Conservation (phyloP, 495 filamentous ascomycete genomes). For the Podospora pseudocomata region DNA sequence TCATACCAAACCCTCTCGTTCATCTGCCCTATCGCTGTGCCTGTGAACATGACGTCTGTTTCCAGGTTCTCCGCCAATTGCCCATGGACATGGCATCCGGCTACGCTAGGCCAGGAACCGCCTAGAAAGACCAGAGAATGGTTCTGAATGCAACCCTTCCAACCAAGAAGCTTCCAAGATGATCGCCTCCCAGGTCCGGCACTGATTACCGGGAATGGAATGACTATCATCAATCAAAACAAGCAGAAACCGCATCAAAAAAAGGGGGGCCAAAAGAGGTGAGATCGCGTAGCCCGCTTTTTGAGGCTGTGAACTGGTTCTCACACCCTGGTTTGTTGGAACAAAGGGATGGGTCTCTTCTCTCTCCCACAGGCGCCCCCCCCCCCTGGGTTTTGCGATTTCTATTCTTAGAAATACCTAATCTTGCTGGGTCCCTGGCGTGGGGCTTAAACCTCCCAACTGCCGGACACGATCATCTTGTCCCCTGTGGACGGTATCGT, state of each 20-base stretch:
- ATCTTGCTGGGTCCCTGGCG: background rate
- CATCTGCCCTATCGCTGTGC: background rate
- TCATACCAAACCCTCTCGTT: background rate
- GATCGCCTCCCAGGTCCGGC: background rate
- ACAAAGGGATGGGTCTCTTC: background rate
- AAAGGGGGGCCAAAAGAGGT: background rate
- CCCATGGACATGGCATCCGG: background rate
- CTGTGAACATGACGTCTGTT: constrained; percentile 1
- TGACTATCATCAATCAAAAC: background rate
- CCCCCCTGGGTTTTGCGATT: background rate
- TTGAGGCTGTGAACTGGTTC: constrained; percentile 22
- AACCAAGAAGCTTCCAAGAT: constrained; percentile 3
- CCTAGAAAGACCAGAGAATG: background rate
- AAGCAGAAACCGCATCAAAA: background rate
- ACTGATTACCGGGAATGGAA: background rate
- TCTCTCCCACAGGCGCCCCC: background rate
- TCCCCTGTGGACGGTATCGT: background rate
- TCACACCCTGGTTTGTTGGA: background rate
- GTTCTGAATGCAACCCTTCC: background rate
- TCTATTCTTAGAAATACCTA: constrained; percentile 5
- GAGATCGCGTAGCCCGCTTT: constrained; percentile 11
- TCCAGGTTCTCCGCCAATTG: constrained; percentile 3
- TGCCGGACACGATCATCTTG: constrained; percentile 1
- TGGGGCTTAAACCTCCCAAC: background rate
- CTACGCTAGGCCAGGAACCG: constrained; percentile 4